Conservation (phyloP, 2,329 filamentous ascomycete species). For the Clarireedia monteithiana region DNA sequence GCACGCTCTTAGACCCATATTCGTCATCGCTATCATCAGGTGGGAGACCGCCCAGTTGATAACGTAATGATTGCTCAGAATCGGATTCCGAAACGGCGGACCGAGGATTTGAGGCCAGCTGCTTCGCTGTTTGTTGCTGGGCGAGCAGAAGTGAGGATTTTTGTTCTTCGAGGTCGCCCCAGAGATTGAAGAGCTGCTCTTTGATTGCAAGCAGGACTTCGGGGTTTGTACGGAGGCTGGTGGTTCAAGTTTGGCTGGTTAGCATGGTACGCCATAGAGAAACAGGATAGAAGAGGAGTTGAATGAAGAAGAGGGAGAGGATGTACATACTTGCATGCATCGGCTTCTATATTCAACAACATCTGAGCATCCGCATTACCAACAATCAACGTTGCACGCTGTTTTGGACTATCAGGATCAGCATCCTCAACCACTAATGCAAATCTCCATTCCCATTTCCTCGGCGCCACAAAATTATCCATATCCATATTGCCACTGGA, state of each 20-base stretch:
- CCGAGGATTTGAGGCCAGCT: background rate
- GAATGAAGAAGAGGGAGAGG: background rate
- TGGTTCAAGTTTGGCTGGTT: background rate
- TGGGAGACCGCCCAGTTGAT: background rate
- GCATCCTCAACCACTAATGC: conserved; percentile 70
- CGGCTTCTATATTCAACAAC: conserved; percentile 40
- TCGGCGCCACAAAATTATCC: background rate
- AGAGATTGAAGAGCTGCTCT: conserved; percentile 68
- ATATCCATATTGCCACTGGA: conserved; percentile 16
- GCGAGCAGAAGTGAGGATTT: conserved; percentile 37
- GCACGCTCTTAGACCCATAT: background rate
- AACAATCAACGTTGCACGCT: conserved; percentile 60
- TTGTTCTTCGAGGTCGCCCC: conserved; percentile 76
- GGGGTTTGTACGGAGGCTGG: conserved; percentile 48
- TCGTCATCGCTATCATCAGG: background rate
- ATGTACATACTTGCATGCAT: conserved; percentile 44
- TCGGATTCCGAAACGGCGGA: background rate
- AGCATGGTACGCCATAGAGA: background rate
- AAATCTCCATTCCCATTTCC: conserved; percentile 76
- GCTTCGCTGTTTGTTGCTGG: conserved; percentile 10
- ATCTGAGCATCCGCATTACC: conserved; percentile 48
- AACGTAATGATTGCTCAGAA: no score
- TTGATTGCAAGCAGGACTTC: conserved; percentile 45
- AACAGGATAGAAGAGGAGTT: no score
- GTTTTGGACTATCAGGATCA: conserved; percentile 31